Evolutionary conservation across 2,329 filamentous ascomycete species (phyloP).

Genomic region (Claviceps citrina): DNA sequence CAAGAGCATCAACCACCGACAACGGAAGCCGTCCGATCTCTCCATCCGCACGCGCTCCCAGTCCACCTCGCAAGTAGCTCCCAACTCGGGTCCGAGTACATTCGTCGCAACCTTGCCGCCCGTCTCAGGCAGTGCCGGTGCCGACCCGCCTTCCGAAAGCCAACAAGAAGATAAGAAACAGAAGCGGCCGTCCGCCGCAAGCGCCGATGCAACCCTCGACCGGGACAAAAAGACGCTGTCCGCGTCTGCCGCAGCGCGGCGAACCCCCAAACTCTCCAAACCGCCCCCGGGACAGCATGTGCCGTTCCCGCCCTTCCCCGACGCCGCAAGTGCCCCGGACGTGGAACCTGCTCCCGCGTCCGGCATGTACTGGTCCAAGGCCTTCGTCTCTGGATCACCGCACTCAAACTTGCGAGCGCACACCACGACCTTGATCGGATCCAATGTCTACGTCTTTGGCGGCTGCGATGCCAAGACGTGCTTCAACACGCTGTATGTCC

Average conservation of each 20-base stretch:
- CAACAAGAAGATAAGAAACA: constrained; percentile 12
- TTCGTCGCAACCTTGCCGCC: constrained; percentile 11
- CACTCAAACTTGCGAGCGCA: constrained; percentile 50
- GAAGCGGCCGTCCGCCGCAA: constrained; percentile 12
- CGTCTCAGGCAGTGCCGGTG: constrained; percentile 11
- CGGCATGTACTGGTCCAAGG: constrained; percentile 59
- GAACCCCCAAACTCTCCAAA: constrained; percentile 10
- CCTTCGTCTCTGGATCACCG: constrained; percentile 45
- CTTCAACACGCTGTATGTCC: constrained; percentile 54
- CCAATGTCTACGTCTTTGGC: constrained; percentile 53
- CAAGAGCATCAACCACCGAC: constrained; percentile 36
- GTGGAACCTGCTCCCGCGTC: constrained; percentile 48
- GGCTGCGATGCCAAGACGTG: constrained; percentile 51
- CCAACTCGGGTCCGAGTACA: constrained; percentile 15
- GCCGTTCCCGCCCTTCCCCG: constrained; percentile 41
- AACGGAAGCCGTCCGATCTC: constrained; percentile 35
- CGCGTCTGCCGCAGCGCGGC: constrained; percentile 8
- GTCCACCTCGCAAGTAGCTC: constrained; percentile 26
- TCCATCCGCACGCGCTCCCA: constrained; percentile 40
- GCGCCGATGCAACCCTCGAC: constrained; percentile 7
- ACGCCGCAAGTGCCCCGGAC: constrained; percentile 40
- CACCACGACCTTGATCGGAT: constrained; percentile 50
- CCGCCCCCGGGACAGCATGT: constrained; percentile 26
- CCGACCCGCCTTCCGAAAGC: constrained; percentile 14
- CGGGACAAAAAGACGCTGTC: constrained; percentile 15